Evolutionary conservation across 2,329 filamentous ascomycete species (phyloP).

Genomic region (Trichoderma harzianum): DNA sequence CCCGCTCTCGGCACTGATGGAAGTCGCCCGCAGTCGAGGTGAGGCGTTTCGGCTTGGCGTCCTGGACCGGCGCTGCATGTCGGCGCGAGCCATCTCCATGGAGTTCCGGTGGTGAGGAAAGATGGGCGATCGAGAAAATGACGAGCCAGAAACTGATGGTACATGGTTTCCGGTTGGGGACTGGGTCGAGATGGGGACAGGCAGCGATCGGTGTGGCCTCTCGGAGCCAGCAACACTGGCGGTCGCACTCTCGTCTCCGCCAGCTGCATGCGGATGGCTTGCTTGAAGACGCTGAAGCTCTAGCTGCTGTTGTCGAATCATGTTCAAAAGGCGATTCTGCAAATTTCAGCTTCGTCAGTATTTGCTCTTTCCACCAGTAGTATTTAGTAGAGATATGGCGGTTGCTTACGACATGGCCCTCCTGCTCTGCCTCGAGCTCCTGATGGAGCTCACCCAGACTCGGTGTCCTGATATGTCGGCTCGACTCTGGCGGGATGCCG

Average conservation of each 20-base stretch:
- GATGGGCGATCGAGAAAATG: conserved; percentile 50
- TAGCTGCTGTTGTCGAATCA: conserved; percentile 73
- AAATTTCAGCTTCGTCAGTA: conserved; percentile 13
- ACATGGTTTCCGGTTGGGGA: conserved; percentile 29
- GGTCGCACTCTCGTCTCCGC: conserved; percentile 48
- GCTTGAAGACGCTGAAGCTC: conserved; percentile 62
- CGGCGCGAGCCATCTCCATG: conserved; percentile 55
- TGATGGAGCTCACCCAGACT: conserved; percentile 76
- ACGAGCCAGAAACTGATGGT: conserved; percentile 36
- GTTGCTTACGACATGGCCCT: conserved; percentile 65
- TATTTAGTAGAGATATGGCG: not conserved
- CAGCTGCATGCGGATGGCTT: conserved; percentile 37
- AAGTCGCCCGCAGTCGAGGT: conserved; percentile 54
- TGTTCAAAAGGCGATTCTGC: conserved; percentile 70
- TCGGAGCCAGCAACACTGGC: conserved; percentile 39
- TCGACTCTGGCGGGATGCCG: conserved; percentile 51
- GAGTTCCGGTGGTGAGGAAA: conserved; percentile 53
- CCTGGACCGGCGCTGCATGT: conserved; percentile 54
- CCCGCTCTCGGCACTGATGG: conserved; percentile 56
- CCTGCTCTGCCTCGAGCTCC: conserved; percentile 75
- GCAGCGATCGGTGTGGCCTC: conserved; percentile 36
- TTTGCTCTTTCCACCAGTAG: not conserved
- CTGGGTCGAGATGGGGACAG: conserved; percentile 35
- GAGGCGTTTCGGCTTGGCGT: conserved; percentile 58
- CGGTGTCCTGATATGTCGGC: conserved; percentile 60